Percentiles rank a stretch among this genome's conserved stretches.
Evolutionary conservation across 345 rosid genomes (phyloP).

Genomic region (Streptanthus diversifolius): DNA sequence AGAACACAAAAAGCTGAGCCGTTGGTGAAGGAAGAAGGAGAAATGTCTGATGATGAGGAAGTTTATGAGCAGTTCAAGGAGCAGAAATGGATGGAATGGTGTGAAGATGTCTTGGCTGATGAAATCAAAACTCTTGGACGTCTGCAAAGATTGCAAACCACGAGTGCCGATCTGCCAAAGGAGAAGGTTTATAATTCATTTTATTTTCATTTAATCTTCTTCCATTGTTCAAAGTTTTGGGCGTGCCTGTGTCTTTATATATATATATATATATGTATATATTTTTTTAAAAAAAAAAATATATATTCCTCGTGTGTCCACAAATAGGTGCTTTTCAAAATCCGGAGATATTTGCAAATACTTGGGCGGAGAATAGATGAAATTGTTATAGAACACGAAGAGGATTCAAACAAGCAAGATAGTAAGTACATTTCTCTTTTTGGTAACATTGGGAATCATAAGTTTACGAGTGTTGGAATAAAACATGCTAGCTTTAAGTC

Average conservation of each 20-base stretch:
- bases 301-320: background rate
- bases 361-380: conserved; percentile 83
- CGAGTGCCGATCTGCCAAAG: conserved; percentile 96
- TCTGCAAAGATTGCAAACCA: conserved; percentile 79
- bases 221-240: background rate
- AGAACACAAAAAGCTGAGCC: conserved; percentile 66
- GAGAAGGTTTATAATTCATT: conserved; percentile 54
- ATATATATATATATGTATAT: background rate
- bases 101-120: conserved; percentile 84
- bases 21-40: conserved; percentile 94
- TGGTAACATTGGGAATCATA: background rate
- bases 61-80: conserved; percentile 95
- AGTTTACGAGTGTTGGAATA: background rate
- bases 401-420: conserved; percentile 70
- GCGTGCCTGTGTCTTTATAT: background rate
- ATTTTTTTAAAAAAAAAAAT: background rate
- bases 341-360: conserved; percentile 87
- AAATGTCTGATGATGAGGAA: conserved; percentile 96
- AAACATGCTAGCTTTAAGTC: background rate
- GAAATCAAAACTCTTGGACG: conserved; percentile 82
- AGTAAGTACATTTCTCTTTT: conserved; percentile 47
- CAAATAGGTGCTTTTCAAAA: conserved; percentile 82
- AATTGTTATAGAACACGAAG: conserved; percentile 68
- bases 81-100: conserved; percentile 99
- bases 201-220: background rate